These are phyloP conservation scores for Penicillium pulvis DNA, from an alignment of 495 filamentous ascomycete genomes.

Conservation along the genomic window DNA sequence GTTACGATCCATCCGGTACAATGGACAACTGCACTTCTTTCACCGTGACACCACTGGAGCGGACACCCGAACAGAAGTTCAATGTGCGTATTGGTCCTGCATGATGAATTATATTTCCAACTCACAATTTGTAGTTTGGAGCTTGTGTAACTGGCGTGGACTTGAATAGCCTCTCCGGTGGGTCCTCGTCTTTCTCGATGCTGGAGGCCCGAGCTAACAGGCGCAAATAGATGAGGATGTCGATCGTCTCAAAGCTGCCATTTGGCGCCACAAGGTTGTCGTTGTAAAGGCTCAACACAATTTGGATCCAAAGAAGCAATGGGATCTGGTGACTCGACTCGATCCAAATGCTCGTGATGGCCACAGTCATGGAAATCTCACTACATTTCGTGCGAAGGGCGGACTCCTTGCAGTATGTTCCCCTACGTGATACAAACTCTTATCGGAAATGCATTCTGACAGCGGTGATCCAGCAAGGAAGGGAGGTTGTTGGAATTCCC, in stretches of 20 bases:
- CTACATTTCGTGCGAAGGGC: conserved; percentile 29
- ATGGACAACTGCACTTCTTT: neutral
- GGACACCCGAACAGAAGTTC: neutral
- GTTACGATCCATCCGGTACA: no score
- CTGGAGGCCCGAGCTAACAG: neutral
- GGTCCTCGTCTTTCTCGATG: neutral
- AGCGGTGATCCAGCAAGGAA: conserved; percentile 17
- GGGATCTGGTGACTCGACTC: conserved; percentile 42
- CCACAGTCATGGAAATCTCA: conserved; percentile 41
- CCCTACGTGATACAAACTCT: neutral
- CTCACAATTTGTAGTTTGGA: neutral
- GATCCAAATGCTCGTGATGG: conserved; percentile 37
- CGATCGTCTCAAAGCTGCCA: conserved; percentile 33
- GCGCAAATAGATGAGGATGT: conserved; percentile 32
- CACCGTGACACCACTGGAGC: neutral
- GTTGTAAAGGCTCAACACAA: conserved; percentile 41
- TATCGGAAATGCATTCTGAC: neutral
- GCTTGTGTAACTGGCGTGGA: neutral
- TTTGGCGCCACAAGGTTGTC: conserved; percentile 42
- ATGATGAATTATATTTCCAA: neutral
- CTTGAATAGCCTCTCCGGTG: neutral
- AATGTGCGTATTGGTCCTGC: neutral
- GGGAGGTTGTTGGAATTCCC: conserved; percentile 39
- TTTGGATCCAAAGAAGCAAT: conserved; percentile 39
- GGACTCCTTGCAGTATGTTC: neutral